Percentiles rank a stretch among this genome's conserved stretches.
These are phyloP conservation scores for Eleusine coracana DNA, from an alignment of 176 grass and related monocot genomes.

Conservation along the genomic window DNA sequence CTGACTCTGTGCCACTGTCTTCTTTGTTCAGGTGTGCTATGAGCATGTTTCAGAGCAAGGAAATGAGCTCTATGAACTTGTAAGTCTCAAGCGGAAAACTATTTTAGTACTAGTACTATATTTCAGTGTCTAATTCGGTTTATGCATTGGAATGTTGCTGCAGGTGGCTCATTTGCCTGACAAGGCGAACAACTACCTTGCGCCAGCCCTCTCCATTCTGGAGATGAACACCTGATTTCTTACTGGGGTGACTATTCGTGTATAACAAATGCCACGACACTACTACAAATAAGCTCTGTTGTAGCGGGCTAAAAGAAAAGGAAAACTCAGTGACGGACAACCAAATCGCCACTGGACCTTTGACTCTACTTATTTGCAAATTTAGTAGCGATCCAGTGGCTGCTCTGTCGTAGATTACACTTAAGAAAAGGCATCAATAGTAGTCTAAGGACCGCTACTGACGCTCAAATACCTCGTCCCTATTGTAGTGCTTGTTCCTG, in stretches of 20 bases:
- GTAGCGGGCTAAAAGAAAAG: too few species aligned
- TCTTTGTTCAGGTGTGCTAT: constrained; percentile 56
- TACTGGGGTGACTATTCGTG: not conserved
- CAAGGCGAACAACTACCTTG: constrained; percentile 85
- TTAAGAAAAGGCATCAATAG: too few species aligned
- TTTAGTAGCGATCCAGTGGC: too few species aligned
- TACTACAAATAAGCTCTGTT: too few species aligned
- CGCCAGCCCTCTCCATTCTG: constrained; percentile 69
- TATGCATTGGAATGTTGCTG: not conserved
- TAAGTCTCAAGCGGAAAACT: constrained; percentile 29
- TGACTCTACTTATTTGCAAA: too few species aligned
- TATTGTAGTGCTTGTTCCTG: not conserved
- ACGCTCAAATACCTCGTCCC: not conserved
- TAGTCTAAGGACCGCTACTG: too few species aligned
- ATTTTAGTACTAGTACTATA: not conserved
- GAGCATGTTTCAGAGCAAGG: constrained; percentile 70
- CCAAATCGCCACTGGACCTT: too few species aligned
- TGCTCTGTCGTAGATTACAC: too few species aligned
- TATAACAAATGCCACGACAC: not conserved
- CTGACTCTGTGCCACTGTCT: not conserved
- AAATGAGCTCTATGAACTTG: constrained; percentile 70
- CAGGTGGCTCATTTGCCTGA: constrained; percentile 83
- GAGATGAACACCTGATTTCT: constrained; percentile 65
- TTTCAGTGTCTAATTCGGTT: not conserved
- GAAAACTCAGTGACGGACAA: too few species aligned